These are phyloP conservation scores for Naganishia kalamii DNA, from an alignment of 768 basidiomycete species.

Conservation along the genomic window DNA sequence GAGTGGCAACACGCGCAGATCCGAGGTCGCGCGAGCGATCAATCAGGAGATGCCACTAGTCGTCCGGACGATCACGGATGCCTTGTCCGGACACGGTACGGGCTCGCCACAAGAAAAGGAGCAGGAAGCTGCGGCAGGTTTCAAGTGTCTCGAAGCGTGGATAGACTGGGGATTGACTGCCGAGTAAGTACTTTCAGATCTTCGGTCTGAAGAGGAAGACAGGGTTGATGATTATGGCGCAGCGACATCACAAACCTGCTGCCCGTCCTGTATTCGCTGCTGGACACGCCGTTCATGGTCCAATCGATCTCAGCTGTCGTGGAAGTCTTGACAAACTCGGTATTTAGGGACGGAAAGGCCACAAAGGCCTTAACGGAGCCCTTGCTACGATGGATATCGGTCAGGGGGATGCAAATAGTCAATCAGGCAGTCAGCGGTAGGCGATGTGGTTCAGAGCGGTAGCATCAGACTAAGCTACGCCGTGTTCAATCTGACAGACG, in stretches of 20 bases:
- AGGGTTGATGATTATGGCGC: not conserved
- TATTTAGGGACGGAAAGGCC: slow-evolving; percentile 64
- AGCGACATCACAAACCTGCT: slow-evolving; percentile 62
- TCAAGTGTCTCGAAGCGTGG: slow-evolving; percentile 80
- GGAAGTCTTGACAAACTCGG: slow-evolving; percentile 69
- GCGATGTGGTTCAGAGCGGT: not conserved
- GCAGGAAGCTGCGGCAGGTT: slow-evolving; percentile 61
- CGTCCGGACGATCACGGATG: slow-evolving; percentile 59
- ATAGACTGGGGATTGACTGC: slow-evolving; percentile 60
- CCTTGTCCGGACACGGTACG: slow-evolving; percentile 51
- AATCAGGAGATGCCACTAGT: slow-evolving; percentile 66
- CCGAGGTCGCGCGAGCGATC: slow-evolving; percentile 61
- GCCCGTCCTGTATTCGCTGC: slow-evolving; percentile 56
- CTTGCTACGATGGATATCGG: slow-evolving; percentile 66
- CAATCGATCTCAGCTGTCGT: slow-evolving; percentile 63
- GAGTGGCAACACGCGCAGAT: slow-evolving; percentile 47
- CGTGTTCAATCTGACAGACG: slow-evolving; percentile 38
- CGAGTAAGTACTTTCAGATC: slow-evolving; percentile 52
- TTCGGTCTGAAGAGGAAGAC: not conserved
- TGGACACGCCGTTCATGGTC: slow-evolving; percentile 59
- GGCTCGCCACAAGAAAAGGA: slow-evolving; percentile 33
- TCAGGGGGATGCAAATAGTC: slow-evolving; percentile 55
- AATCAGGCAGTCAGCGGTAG: slow-evolving; percentile 47
- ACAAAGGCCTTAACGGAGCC: slow-evolving; percentile 73
- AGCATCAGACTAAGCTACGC: not conserved